Percentiles rank a stretch among this genome's conserved stretches.
These are phyloP conservation scores for Monosporascus ibericus DNA, from an alignment of 2,329 filamentous ascomycete genomes.

Conservation along the genomic window DNA sequence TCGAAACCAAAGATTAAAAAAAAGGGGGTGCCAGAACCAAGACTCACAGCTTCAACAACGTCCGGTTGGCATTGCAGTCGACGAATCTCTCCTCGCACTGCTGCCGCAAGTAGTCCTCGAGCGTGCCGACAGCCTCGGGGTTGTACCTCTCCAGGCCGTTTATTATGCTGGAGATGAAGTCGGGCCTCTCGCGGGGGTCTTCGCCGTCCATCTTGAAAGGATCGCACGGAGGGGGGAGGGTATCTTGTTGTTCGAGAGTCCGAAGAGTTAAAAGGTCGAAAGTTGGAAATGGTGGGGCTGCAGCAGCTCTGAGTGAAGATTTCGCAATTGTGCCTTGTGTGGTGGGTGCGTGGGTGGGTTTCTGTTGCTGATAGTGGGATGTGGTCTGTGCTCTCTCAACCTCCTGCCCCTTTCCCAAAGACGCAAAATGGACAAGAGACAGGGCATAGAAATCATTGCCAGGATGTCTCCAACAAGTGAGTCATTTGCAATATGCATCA, in stretches of 20 bases:
- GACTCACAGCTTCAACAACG: conserved; percentile 92
- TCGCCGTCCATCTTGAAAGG: conserved; percentile 60
- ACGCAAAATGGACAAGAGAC: no score
- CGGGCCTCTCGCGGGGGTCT: conserved; percentile 85
- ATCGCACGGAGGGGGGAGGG: conserved; percentile 16
- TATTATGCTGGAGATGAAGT: conserved; percentile 87
- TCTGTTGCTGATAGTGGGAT: no score
- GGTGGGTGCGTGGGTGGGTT: no score
- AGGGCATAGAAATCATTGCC: no score
- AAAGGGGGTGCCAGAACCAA: conserved; percentile 6
- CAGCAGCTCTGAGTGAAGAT: no score
- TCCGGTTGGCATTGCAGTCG: conserved; percentile 95
- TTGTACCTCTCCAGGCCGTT: conserved; percentile 98
- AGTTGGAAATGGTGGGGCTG: conserved; percentile 23
- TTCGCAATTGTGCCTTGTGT: no score
- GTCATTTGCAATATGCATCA: no score
- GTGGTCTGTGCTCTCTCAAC: no score
- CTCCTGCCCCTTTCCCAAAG: no score
- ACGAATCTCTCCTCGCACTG: conserved; percentile 94
- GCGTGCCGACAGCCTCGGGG: conserved; percentile 86
- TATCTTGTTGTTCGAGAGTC: no score
- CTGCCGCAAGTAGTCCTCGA: conserved; percentile 89
- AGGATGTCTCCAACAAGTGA: no score
- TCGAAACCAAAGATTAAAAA: conserved; percentile 10
- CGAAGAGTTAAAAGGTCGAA: conserved; percentile 10